These are phyloP conservation scores for Penicillium glabrum DNA, from an alignment of 2,329 filamentous ascomycete species.

Conservation along the genomic window DNA sequence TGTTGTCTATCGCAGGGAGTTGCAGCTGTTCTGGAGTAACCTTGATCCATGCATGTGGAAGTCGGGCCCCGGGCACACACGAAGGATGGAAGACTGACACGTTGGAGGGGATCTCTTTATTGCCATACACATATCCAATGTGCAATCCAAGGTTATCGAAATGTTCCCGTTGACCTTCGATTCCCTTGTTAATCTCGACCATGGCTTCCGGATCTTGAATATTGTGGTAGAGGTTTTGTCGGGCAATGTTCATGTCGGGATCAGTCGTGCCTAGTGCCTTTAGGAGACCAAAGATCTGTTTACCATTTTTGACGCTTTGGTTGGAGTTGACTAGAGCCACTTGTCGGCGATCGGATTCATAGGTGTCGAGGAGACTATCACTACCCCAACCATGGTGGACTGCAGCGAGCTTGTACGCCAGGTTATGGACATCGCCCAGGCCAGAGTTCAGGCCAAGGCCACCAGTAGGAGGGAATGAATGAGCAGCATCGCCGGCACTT, in stretches of 20 bases:
- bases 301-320: slow-evolving; percentile 48
- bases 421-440: slow-evolving; percentile 52
- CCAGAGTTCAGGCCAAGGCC: slow-evolving; percentile 58
- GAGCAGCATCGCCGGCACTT: slow-evolving; percentile 54
- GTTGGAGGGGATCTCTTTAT: slow-evolving; percentile 30
- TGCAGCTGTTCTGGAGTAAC: neutral
- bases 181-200: slow-evolving; percentile 13
- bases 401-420: slow-evolving; percentile 44
- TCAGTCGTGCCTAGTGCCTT: slow-evolving; percentile 40
- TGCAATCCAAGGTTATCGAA: slow-evolving; percentile 45
- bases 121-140: slow-evolving; percentile 47
- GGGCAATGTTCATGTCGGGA: slow-evolving; percentile 19
- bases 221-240: slow-evolving; percentile 29
- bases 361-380: slow-evolving; percentile 35
- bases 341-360: slow-evolving; percentile 39
- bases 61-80: slow-evolving; percentile 37
- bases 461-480: slow-evolving; percentile 55
- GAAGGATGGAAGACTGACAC: slow-evolving; percentile 40
- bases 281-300: slow-evolving; percentile 44
- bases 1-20: slow-evolving; percentile 1
- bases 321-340: slow-evolving; percentile 42
- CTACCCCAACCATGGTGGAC: slow-evolving; percentile 33
- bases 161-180: slow-evolving; percentile 43
- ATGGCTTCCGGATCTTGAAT: slow-evolving; percentile 26
- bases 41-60: slow-evolving; percentile 9